These are phyloP conservation scores for Chrysanthemum seticuspe DNA, from an alignment of 129 eudicot species.

Conservation along the genomic window DNA sequence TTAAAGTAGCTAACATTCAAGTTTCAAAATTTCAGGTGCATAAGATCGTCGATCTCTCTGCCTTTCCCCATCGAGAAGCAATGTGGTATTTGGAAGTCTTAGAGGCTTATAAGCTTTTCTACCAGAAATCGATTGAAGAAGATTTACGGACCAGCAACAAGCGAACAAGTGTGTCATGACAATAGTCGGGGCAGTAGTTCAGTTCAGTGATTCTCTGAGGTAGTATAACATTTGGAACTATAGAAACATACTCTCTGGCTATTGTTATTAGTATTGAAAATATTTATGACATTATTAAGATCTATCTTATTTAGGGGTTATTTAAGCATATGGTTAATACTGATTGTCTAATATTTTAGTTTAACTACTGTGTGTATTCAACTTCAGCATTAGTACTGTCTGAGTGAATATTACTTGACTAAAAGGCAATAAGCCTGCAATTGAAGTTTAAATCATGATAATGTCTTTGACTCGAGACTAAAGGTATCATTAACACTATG, in stretches of 20 bases:
- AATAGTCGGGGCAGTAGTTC: not conserved
- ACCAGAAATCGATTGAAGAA: slow-evolving; percentile 46
- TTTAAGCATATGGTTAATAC: not conserved
- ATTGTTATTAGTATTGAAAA: not conserved
- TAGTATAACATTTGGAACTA: not conserved
- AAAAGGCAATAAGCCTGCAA: not conserved
- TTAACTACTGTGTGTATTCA: too few relatives aligned
- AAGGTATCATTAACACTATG: not conserved
- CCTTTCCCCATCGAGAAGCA: slow-evolving; percentile 82
- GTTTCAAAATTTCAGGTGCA: slow-evolving; percentile 65
- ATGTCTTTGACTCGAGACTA: not conserved
- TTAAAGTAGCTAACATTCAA: not conserved
- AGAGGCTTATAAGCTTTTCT: slow-evolving; percentile 92
- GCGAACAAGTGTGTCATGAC: not conserved
- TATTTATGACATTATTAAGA: slow-evolving; percentile 4
- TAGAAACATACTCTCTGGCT: not conserved
- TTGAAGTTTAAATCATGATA: not conserved
- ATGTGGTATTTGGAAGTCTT: slow-evolving; percentile 98
- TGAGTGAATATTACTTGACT: not conserved
- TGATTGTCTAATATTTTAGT: too few relatives aligned
- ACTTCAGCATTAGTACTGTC: not conserved
- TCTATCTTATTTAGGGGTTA: not conserved
- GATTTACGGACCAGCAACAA: slow-evolving; percentile 37
- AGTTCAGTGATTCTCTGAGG: slow-evolving; percentile 1
- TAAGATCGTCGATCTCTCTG: slow-evolving; percentile 87